These are phyloP conservation scores for Mycena olivaceomarginata DNA, from an alignment of 768 basidiomycete species.

Conservation along the genomic window DNA sequence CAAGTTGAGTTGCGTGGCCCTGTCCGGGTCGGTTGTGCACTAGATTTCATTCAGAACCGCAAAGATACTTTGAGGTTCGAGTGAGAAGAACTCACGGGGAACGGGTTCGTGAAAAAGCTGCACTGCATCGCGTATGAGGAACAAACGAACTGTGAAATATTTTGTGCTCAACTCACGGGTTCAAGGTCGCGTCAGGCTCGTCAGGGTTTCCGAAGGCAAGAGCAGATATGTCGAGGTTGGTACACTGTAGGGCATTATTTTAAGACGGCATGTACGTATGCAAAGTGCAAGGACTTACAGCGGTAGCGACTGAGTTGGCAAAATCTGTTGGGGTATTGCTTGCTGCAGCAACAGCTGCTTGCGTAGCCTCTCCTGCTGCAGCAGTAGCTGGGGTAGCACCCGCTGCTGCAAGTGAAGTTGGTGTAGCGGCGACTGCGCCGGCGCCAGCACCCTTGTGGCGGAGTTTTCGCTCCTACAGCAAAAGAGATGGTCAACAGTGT, in stretches of 20 bases:
- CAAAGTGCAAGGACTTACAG: conserved; percentile 17
- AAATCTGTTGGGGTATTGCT: conserved; percentile 18
- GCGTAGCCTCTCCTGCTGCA: too few relatives aligned
- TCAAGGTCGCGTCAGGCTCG: conserved; percentile 15
- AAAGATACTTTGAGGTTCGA: conserved; percentile 10
- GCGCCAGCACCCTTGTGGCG: conserved; percentile 13
- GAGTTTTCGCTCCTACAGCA: conserved; percentile 14
- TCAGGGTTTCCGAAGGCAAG: conserved; percentile 18
- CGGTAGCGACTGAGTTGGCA: conserved; percentile 21
- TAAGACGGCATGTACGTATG: conserved; percentile 11
- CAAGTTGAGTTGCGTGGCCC: conserved; percentile 19
- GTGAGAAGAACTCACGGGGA: conserved; percentile 18
- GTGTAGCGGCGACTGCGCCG: conserved; percentile 17
- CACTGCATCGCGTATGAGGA: conserved; percentile 20
- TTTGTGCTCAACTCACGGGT: conserved; percentile 12
- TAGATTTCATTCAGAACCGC: conserved; percentile 11
- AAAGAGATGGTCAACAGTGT: conserved; percentile 16
- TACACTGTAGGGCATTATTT: conserved; percentile 17
- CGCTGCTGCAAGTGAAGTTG: conserved; percentile 2
- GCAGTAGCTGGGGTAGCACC: background rate
- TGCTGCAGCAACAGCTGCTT: conserved; percentile 6
- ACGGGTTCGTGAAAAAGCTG: conserved; percentile 19
- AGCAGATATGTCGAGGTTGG: conserved; percentile 20
- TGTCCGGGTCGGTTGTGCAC: conserved; percentile 23
- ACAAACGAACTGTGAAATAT: conserved; percentile 21